Base-by-base conservation (phyloP, 208 protist species). In the Leishmania turanica region DNA sequence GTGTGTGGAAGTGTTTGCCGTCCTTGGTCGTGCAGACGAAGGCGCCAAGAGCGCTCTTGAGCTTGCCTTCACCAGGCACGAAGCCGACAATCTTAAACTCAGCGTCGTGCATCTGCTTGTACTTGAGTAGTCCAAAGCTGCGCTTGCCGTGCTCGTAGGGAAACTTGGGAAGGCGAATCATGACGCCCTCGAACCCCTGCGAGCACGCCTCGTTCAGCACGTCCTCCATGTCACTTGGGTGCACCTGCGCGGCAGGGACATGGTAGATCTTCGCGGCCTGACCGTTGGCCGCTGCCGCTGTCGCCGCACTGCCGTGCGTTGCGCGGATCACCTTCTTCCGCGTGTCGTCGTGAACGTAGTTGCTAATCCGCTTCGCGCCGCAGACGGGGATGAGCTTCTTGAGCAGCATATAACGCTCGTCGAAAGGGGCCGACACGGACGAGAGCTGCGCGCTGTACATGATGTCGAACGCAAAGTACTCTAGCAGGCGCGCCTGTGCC, bases 381-480 rank as follows among this genome's bases (percentile, higher is more conserved):
- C 91, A 95, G 8, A 86, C 85, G 3, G 93, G 94, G 78, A 96
- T 96, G 31, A 96, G 83, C 71, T 89, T 89, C 82, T 96, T 96
- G 34, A 97, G 84, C 54, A 97, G 83, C 2, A 82, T 85, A 78
- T 96, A 96, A 13, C 94, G 92, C 85, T 96, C 92, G 66, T 89
- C 87, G 79, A 96, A 97, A 2, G 93, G 87, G 4, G 92, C 94
- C 42, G 84, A 56, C 0, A 75, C 73, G 7, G 88, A 82, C 34
- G 87, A 90, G 42, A 96, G 89, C 74, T 90, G 81, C 31, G 79
- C 65, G 62, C 87, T 93, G 87, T 96, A 93, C 92, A 97, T 96
- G 75, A 96, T 93, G 84, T 97, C 95, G 84, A 97, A 97, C 8
- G 93, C 92, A 79, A 95, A 96, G 88, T 96, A 96, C 85, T 97